Conservation (phyloP, 768 basidiomycete species). For the Suillus subluteus region DNA sequence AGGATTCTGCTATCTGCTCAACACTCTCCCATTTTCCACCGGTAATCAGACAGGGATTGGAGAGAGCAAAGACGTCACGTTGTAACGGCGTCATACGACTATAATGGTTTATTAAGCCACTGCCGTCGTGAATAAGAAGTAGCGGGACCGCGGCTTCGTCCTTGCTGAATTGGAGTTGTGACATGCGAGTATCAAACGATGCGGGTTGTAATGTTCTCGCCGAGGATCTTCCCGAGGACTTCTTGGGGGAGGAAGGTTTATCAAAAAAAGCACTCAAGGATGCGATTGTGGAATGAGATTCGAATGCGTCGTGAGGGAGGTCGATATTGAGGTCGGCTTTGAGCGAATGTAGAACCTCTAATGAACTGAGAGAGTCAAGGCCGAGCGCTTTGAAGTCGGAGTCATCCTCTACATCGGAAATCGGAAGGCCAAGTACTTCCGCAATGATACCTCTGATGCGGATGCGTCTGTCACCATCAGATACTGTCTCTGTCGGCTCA, state of each 20-base stretch:
- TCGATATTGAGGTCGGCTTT: slow-evolving; percentile 43
- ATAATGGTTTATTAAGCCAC: slow-evolving; percentile 60
- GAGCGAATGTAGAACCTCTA: slow-evolving; percentile 59
- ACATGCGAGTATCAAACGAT: not conserved
- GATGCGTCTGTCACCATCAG: slow-evolving; percentile 25
- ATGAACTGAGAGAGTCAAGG: slow-evolving; percentile 65
- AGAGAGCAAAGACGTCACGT: slow-evolving; percentile 63
- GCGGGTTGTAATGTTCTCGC: slow-evolving; percentile 1
- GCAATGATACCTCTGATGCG: slow-evolving; percentile 47
- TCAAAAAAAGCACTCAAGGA: slow-evolving; percentile 23
- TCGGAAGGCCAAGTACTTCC: slow-evolving; percentile 40
- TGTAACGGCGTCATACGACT: slow-evolving; percentile 48
- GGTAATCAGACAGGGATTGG: slow-evolving; percentile 54
- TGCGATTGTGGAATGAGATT: slow-evolving; percentile 40
- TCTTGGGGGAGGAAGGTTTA: not conserved
- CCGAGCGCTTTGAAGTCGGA: slow-evolving; percentile 54
- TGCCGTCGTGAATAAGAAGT: slow-evolving; percentile 75
- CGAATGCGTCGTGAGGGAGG: slow-evolving; percentile 50
- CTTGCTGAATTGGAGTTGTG: slow-evolving; percentile 39
- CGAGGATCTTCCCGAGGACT: not conserved
- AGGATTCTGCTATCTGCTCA: slow-evolving; percentile 54
- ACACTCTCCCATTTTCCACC: slow-evolving; percentile 52
- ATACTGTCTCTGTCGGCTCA: slow-evolving; percentile 20
- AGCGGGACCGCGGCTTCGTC: slow-evolving; percentile 43
- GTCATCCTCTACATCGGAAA: slow-evolving; percentile 43